These are phyloP conservation scores for Cicer pinnatifidum DNA, from an alignment of 306 rosid species.

Conservation along the genomic window DNA sequence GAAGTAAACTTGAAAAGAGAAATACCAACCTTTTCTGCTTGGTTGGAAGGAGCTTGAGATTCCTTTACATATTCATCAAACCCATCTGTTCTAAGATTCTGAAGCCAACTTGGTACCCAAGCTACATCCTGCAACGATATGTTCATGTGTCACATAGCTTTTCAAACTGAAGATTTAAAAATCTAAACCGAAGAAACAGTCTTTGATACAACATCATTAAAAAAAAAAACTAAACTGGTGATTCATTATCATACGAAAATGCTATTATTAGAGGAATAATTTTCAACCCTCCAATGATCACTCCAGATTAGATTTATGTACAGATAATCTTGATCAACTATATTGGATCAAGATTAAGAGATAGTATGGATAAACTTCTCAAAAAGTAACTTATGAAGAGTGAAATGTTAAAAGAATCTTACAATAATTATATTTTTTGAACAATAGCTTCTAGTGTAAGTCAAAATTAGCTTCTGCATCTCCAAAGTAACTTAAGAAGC, in stretches of 20 bases:
- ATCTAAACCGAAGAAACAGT: conserved; percentile 11
- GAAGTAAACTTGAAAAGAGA: conserved; percentile 4
- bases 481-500: neutral
- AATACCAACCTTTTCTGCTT: conserved; percentile 57
- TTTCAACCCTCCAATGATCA: neutral
- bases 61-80: conserved; percentile 49
- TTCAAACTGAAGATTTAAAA: conserved; percentile 33
- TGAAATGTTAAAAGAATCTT: neutral
- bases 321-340: neutral
- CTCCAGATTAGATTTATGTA: neutral
- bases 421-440: neutral
- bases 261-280: neutral
- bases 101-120: conserved; percentile 92
- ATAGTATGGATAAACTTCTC: neutral
- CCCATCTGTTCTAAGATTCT: conserved; percentile 59
- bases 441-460: neutral
- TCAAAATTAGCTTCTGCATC: neutral
- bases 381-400: neutral
- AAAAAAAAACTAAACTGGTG: neutral
- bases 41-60: conserved; percentile 46
- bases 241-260: neutral
- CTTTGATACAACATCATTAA: neutral
- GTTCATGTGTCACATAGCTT: conserved; percentile 30
- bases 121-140: conserved; percentile 65
- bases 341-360: neutral